Evolutionary conservation across 495 filamentous ascomycete genomes (phyloP).

Genomic region (Hypoxylon lenormandii): DNA sequence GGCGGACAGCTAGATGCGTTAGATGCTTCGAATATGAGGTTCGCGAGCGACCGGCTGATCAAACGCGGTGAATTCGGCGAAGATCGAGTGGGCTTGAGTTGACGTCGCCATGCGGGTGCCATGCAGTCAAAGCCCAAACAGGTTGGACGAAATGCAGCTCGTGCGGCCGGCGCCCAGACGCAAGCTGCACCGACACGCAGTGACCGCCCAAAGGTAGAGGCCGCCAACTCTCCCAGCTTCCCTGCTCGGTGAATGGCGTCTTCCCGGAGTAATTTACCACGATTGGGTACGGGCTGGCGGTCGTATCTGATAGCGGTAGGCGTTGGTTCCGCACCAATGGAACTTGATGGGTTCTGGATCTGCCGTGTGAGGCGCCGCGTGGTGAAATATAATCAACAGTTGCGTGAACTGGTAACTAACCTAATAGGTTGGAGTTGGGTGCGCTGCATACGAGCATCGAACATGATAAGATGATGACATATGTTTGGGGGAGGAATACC

Average conservation of each 20-base stretch:
- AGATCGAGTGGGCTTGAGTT: constrained; percentile 29
- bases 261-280: constrained; percentile 17
- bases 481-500: constrained; percentile 23
- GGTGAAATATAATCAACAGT: constrained; percentile 12
- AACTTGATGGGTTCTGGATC: constrained; percentile 24
- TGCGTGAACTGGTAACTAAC: constrained; percentile 34
- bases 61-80: constrained; percentile 26
- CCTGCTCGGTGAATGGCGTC: constrained; percentile 31
- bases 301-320: constrained; percentile 18
- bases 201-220: constrained; percentile 25
- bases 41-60: constrained; percentile 10
- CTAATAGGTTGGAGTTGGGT: constrained; percentile 6
- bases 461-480: constrained; percentile 3
- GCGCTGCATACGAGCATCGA: constrained; percentile 15
- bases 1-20: constrained; percentile 1
- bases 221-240: constrained; percentile 23
- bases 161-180: constrained; percentile 25
- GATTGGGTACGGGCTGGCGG: constrained; percentile 15
- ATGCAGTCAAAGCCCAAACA: constrained; percentile 42
- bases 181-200: constrained; percentile 34
- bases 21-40: constrained; percentile 17
- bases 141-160: constrained; percentile 41
- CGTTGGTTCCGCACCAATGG: constrained; percentile 32
- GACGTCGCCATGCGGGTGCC: constrained; percentile 32
- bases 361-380: constrained; percentile 22